Conservation (phyloP, 192 early-diverging fungal genomes). For the Coemansia sp. region DNA sequence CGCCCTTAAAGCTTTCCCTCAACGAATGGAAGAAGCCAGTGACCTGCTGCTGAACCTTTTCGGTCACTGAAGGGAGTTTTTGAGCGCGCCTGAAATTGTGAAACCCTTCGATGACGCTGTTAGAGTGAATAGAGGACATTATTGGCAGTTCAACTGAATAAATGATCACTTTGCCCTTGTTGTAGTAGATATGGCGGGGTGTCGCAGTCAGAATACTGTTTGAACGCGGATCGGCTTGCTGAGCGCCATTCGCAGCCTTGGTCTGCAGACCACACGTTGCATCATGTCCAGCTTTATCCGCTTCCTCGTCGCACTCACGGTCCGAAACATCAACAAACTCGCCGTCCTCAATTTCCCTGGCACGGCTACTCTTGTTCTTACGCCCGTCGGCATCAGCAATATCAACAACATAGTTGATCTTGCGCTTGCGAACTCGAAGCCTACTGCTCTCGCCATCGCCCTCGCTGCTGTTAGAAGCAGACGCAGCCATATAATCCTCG, state of each 20-base stretch:
- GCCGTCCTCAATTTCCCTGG: not conserved
- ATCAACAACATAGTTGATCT: constrained; percentile 26
- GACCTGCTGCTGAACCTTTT: not conserved
- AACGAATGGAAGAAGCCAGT: not conserved
- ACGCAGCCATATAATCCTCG: not conserved
- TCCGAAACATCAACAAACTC: constrained; percentile 6
- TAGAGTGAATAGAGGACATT: not conserved
- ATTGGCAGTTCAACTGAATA: not conserved
- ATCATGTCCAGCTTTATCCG: not conserved
- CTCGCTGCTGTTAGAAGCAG: not conserved
- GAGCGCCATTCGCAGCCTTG: not conserved
- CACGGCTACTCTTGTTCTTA: not conserved
- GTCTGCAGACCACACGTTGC: not conserved
- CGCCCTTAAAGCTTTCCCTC: not conserved
- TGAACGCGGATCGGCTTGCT: not conserved
- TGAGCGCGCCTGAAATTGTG: not conserved
- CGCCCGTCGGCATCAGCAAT: not conserved
- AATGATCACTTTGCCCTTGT: not conserved
- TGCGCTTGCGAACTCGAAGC: constrained; percentile 36
- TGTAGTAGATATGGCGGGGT: not conserved
- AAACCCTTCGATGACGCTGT: not conserved
- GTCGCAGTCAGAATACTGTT: not conserved
- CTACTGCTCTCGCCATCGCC: constrained; percentile 4
- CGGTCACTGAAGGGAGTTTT: not conserved
- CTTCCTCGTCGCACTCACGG: constrained; percentile 11